Conservation (phyloP, 2,329 filamentous ascomycete species). For the Dendrostoma leiphaemia region DNA sequence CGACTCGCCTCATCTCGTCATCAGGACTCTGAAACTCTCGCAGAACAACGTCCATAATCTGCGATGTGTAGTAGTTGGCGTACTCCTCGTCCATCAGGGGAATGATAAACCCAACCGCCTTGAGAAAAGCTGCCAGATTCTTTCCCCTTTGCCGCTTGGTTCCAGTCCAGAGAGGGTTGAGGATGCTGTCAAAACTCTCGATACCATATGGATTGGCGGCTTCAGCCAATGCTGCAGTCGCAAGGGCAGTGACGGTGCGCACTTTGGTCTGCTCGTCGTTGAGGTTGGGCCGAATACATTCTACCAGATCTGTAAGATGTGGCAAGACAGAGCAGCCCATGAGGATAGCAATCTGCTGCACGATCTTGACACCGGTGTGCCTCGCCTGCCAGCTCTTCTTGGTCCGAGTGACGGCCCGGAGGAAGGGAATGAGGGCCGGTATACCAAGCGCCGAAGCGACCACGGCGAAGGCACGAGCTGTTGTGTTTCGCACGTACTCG, state of each 20-base stretch:
- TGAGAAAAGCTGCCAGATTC: conserved; percentile 90
- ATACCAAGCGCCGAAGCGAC: conserved; percentile 96
- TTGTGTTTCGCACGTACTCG: conserved; percentile 97
- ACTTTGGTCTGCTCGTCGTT: conserved; percentile 99
- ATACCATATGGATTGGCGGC: conserved; percentile 98
- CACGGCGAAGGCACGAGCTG: conserved; percentile 92
- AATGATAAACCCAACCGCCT: conserved; percentile 97
- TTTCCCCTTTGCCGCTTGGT: conserved; percentile 96
- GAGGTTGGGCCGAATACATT: conserved; percentile 92
- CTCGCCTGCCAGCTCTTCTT: conserved; percentile 99
- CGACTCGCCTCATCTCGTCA: conserved; percentile 99
- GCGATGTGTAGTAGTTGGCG: conserved; percentile 96
- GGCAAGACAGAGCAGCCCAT: conserved; percentile 98
- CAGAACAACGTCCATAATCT: conserved; percentile 98
- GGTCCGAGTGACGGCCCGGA: conserved; percentile 92
- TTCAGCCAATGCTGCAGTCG: conserved; percentile 91
- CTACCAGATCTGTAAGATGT: conserved; percentile 91
- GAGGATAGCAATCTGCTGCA: conserved; percentile 96
- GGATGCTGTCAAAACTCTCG: conserved; percentile 95
- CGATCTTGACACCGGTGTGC: conserved; percentile 98
- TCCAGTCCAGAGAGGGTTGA: conserved; percentile 96
- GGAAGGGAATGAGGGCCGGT: conserved; percentile 88
- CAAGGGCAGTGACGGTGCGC: conserved; percentile 89
- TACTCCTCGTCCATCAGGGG: conserved; percentile 99
- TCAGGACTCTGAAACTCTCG: conserved; percentile 96